Percentiles rank a stretch among this genome's conserved stretches.
phyloP scores from a whole-genome alignment of 2,329 filamentous ascomycete species.

The Shiraia bambusicola region DNA sequence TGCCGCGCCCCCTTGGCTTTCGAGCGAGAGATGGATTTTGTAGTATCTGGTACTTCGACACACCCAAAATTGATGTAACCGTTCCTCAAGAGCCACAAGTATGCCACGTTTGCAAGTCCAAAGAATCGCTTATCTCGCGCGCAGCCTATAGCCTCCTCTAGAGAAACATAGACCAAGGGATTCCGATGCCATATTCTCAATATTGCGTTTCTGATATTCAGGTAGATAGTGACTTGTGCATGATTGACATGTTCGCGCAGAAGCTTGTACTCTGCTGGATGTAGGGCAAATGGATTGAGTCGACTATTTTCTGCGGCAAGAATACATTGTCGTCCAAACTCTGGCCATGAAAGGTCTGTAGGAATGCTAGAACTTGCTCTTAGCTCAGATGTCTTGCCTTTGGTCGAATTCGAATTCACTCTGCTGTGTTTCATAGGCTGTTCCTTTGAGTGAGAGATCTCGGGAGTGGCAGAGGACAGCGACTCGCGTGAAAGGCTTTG shows the following conservation, averaged over 20 bases:
- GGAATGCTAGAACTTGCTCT: slow-evolving; percentile 81
- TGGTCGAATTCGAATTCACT: slow-evolving; percentile 19
- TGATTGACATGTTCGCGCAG: slow-evolving; percentile 81
- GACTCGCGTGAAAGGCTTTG: slow-evolving; percentile 24
- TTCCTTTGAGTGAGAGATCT: slow-evolving; percentile 28
- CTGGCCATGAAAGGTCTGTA: slow-evolving; percentile 65
- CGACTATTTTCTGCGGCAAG: slow-evolving; percentile 85
- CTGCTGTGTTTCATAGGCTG: slow-evolving; percentile 19
- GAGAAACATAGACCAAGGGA: slow-evolving; percentile 76
- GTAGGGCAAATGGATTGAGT: slow-evolving; percentile 84
- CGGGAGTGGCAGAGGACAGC: slow-evolving; percentile 37
- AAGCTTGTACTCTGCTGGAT: slow-evolving; percentile 79
- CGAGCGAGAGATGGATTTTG: slow-evolving; percentile 36
- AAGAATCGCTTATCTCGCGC: slow-evolving; percentile 87
- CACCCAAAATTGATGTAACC: slow-evolving; percentile 98
- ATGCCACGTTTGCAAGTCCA: slow-evolving; percentile 81
- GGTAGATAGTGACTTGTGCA: slow-evolving; percentile 87
- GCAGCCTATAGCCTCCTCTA: slow-evolving; percentile 86
- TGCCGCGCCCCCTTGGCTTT: slow-evolving; percentile 57
- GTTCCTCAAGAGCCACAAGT: slow-evolving; percentile 85
- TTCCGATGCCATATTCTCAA: slow-evolving; percentile 86
- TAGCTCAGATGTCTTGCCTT: slow-evolving; percentile 28
- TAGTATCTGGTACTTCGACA: slow-evolving; percentile 64
- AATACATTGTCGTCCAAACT: slow-evolving; percentile 91
- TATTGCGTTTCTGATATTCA: slow-evolving; percentile 95